Base-by-base conservation (phyloP, 1,284 basidiomycete genomes). In the Pascua guehoae region DNA sequence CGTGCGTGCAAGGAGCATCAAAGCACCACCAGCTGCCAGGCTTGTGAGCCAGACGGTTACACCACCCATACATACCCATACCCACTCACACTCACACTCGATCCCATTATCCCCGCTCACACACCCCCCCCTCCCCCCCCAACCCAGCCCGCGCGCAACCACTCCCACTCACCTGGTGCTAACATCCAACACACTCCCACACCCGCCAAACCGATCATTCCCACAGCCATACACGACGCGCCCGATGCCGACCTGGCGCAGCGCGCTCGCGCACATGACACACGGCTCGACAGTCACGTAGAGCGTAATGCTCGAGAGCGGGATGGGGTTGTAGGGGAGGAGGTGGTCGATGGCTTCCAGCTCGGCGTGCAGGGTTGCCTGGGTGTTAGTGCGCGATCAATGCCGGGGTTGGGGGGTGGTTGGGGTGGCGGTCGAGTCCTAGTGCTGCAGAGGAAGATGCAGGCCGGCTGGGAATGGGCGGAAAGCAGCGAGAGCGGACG, bases 281-380 rank as follows among this genome's bases (percentile, higher is more conserved):
- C 96, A 99, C 0, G 96, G 96, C 78, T 99, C 96, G 53, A 99
- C 94, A 0, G 96, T 98, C 53, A 98, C 96, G 74, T 98, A 99
- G 16, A 98, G 85, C 2, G 86, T 91, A 18, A 91, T 94, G 12
- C 84, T 81, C 1, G 82, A 82, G 44, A 98, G 83, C 4, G 91
- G 88, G 76, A 50, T 71, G 47, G 66, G 81, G 74, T 73, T 65
- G 67, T 86, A 81, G 0, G 86, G 82, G 12, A 98, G 80, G 61
- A 99, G 92, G 66, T 83, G 81, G 72, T 96, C 92, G 65, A 98
- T 94, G 1, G 96, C 95, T 76, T 98, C 96, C 16, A 98, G 86
- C 76, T 99, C 96, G 44, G 96, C 95, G 71, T 99, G 96, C 53
- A 95, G 83, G 5, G 95, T 98, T 0, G 93, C 94, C 93, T 96